Conservation (phyloP, 2,329 filamentous ascomycete species). For the Plectosphaerella cucumerina region DNA sequence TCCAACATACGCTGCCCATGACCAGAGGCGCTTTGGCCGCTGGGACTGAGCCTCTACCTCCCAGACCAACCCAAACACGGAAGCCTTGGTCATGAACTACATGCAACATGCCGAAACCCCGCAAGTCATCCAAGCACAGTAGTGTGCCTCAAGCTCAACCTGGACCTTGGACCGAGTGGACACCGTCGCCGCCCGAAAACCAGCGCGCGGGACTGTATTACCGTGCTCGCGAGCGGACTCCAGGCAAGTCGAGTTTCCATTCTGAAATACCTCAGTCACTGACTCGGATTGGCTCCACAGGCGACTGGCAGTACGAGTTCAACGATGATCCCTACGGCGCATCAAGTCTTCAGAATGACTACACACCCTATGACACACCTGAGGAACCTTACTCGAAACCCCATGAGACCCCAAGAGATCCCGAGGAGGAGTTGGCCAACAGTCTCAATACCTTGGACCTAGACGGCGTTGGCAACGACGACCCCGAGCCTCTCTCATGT, state of each 20-base stretch:
- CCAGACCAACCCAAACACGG: no score
- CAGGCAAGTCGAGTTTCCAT: conserved; percentile 17
- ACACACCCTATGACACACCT: no score
- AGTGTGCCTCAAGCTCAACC: neutral
- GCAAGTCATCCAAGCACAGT: neutral
- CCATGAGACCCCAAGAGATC: no score
- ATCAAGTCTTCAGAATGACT: no score
- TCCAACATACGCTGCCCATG: no score
- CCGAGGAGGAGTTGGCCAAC: no score
- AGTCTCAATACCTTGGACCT: neutral
- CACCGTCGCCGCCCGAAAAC: conserved; percentile 16
- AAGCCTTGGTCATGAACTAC: no score
- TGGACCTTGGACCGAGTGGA: conserved; percentile 21
- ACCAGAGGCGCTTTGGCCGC: no score
- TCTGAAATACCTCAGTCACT: neutral
- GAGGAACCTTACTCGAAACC: no score
- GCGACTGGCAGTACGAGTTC: conserved; percentile 18
- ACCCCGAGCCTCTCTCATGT: neutral
- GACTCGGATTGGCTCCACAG: conserved; percentile 11
- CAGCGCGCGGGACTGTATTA: conserved; percentile 19
- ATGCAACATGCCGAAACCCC: no score
- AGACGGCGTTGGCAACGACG: neutral
- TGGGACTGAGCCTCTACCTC: no score
- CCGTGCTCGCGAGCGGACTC: conserved; percentile 18
- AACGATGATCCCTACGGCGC: no score